phyloP scores from a whole-genome alignment of 1,284 basidiomycete genomes.

The Taiwanofungus camphoratus region DNA sequence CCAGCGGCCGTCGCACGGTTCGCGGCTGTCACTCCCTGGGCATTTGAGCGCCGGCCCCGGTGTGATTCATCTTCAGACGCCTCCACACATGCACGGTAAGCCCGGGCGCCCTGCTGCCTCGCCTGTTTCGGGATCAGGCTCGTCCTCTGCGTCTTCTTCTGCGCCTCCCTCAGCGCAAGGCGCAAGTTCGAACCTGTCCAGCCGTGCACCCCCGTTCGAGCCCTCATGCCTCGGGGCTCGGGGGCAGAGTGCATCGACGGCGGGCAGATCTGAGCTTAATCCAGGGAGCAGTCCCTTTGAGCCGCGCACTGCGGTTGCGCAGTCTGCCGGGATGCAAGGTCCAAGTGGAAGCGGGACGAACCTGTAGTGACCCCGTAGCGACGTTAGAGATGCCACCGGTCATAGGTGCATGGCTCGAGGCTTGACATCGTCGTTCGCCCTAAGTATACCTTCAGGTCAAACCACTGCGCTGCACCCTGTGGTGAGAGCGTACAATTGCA shows the following conservation, averaged over 20 bases:
- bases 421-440: too few species aligned
- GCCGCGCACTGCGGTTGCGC: slow-evolving; percentile 15
- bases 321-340: too few species aligned
- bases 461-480: too few species aligned
- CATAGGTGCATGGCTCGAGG: too few species aligned
- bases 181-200: slow-evolving; percentile 23
- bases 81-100: slow-evolving; percentile 13
- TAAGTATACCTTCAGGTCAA: too few species aligned
- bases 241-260: slow-evolving; percentile 7
- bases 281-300: slow-evolving; percentile 26
- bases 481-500: too few species aligned
- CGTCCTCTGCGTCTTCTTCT: slow-evolving; percentile 15
- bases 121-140: slow-evolving; percentile 12
- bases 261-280: slow-evolving; percentile 25
- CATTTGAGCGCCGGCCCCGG: slow-evolving; percentile 17
- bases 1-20: slow-evolving; percentile 19
- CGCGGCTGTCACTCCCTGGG: slow-evolving; percentile 18
- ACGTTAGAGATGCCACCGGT: too few species aligned
- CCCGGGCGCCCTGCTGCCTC: slow-evolving; percentile 11
- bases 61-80: slow-evolving; percentile 22
- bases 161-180: slow-evolving; percentile 7
- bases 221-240: slow-evolving; percentile 17
- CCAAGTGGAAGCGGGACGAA: too few species aligned
- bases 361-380: too few species aligned
- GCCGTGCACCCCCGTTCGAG: slow-evolving; percentile 30